These are phyloP conservation scores for Trapa bicornis DNA, from an alignment of 345 rosid genomes.

Conservation along the genomic window DNA sequence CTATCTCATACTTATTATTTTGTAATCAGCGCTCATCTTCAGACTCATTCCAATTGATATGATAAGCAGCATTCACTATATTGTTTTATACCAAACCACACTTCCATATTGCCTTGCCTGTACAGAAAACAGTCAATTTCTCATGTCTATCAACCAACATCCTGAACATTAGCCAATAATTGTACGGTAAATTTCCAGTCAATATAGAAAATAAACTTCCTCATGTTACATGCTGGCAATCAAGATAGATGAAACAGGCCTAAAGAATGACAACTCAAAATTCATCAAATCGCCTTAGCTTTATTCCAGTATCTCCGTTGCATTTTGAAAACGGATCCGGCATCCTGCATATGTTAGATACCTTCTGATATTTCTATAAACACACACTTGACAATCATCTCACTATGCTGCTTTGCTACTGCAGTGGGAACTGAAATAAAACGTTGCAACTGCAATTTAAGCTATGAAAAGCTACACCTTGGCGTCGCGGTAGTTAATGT, in stretches of 20 bases:
- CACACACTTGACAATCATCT: not conserved
- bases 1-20: no score
- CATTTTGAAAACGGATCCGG: no score
- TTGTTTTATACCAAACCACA: not conserved
- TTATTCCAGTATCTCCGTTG: no score
- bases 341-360: no score
- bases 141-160: not conserved
- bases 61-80: not conserved
- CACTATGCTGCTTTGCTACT: no score
- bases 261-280: not conserved
- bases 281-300: no score
- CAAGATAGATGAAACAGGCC: no score
- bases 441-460: not conserved
- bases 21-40: no score
- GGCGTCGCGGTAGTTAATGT: not conserved
- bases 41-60: not conserved
- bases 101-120: not conserved
- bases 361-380: not conserved
- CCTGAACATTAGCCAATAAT: not conserved
- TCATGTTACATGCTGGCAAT: not conserved
- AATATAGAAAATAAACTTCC: not conserved
- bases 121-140: not conserved
- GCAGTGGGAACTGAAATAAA: not conserved
- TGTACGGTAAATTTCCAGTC: not conserved
- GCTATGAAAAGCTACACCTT: slow-evolving; percentile 26